Evolutionary conservation across 176 grass and related monocot species (phyloP), one percentile per base, ranked within the genome.

Genomic region (Rhynchospora pubera): DNA sequence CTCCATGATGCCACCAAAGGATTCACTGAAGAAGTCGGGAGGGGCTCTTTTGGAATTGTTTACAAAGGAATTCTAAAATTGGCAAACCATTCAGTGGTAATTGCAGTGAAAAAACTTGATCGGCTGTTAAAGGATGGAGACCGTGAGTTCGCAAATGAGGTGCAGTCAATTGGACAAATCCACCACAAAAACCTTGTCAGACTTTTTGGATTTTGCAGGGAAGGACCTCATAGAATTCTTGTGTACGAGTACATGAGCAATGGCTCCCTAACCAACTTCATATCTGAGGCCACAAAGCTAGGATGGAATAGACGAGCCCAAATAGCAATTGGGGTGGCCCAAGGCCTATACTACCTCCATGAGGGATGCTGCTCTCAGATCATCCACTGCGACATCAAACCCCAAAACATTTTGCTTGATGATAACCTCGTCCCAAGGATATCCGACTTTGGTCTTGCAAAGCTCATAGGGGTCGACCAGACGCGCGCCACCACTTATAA

Each of bases 61-160:
- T 91, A 86, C 57, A 91, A 86, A 62, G 89, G 89, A 5, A 9
- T 65, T 13, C 8, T 88, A 65, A 23, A 51, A 4, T 0, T 32
- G 6, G 19, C 0, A 5, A 65, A 45, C 3, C 18, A 70, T 70
- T 8, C 67, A 46, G 42, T 70, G 18, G 7, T 9, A 16, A 65
- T 88, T 63, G 89, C 79, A n/a, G 86, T 91, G 16, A 91, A 91
- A 75, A 81, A 83, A n/a, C 80, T 88, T 1, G 45, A 88, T 9
- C 82, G 59, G 58, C 5, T 84, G 18, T 43, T 52, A 28, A 22
- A 47, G 18, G 65, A 77, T 0, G 73, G 28, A 22, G 83, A 86
- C 9, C 78, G 65, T 55, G 85, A 91, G 23, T 87, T 87, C 78
- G 43, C 24, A 0, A 71, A 81, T 22, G 85, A 90, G 78, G 73